Base-by-base conservation (phyloP, 2,329 filamentous ascomycete species). In the Aspergillus awamori region DNA sequence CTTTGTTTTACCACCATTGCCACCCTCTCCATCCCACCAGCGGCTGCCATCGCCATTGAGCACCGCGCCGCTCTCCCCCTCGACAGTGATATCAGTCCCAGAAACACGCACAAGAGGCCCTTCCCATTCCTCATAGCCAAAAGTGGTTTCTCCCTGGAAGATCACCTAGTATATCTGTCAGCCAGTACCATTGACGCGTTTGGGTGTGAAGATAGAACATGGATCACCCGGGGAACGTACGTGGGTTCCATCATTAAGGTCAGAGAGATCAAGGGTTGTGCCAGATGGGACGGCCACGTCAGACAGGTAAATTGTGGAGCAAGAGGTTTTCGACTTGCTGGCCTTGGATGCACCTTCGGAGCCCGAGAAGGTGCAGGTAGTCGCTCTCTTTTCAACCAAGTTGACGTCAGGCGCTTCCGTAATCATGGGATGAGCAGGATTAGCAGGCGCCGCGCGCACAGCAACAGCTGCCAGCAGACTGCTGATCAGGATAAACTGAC, bases 101-200 rank as follows among this genome's bases (percentile, higher is more conserved):
- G 83, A 83, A 64, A 90, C 79, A 38, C 82, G 82, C 69, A 90
- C 81, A 5, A 91, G 80, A 53, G 87, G 87, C 0, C 88, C 87
- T 1, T 72, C 73, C 87, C 87, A 90, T 68, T 88, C 84, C 63
- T 84, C 78, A 75, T 89, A 89, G 20, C 80, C 87, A 69, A 88
- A 90, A 53, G 83, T 85, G 20, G 87, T 90, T n/a, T 79, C 85
- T 38, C 88, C 88, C 63, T 85, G 74, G 75, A 90, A 90, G 65
- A 83, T 84, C 62, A 89, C 81, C 74, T 79, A 52, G 15, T 7
- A 2, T 1, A 15, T 6, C 17, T n/a, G 28, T 41, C 26, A 53
- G 54, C 1, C 10, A 5, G 6, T 13, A 2, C 28, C 8, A 2
- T 30, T 22, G 49, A 15, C 5, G 17, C 8, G 1, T 4, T 11